phyloP scores from a whole-genome alignment of 345 rosid species.

The Microthlaspi erraticum region DNA sequence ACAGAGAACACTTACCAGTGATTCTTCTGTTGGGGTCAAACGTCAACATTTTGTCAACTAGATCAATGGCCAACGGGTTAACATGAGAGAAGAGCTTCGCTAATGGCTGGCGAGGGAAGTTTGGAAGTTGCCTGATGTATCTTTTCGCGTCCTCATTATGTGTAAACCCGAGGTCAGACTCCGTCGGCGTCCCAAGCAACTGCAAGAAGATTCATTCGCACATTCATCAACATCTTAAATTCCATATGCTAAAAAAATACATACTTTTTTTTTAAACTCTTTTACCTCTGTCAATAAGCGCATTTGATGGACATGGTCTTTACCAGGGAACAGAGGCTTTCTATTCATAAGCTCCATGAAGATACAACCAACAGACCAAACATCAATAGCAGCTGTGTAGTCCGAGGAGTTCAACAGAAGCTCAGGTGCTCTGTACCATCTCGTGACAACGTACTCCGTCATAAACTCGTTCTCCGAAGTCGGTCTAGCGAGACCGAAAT shows the following conservation, averaged over 20 bases:
- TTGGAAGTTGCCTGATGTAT: conserved; percentile 77
- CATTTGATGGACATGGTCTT: conserved; percentile 95
- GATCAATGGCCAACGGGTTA: conserved; percentile 80
- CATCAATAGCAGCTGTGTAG: conserved; percentile 92
- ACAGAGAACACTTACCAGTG: conserved; percentile 64
- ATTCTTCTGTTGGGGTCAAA: conserved; percentile 92
- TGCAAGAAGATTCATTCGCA: conserved; percentile 47
- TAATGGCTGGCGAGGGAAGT: conserved; percentile 72
- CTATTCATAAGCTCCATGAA: conserved; percentile 97
- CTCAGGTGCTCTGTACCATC: conserved; percentile 99
- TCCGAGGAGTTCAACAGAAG: conserved; percentile 85
- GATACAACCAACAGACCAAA: conserved; percentile 99
- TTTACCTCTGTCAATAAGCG: conserved; percentile 87
- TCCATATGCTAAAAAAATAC: conserved; percentile 23
- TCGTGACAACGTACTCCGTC: conserved; percentile 98
- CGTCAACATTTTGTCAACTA: conserved; percentile 84
- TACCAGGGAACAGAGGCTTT: conserved; percentile 93
- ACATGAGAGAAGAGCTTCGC: conserved; percentile 73
- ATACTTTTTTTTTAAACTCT: conserved; percentile 9
- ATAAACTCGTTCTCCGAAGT: conserved; percentile 88
- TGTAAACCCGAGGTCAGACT: conserved; percentile 88
- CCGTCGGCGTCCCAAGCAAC: conserved; percentile 96
- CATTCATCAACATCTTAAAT: conserved; percentile 25
- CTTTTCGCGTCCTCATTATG: conserved; percentile 83
- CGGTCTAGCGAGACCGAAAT: conserved; percentile 95